Evolutionary conservation across 495 filamentous ascomycete genomes (phyloP).

Genomic region (Aspergillus cavernicola): DNA sequence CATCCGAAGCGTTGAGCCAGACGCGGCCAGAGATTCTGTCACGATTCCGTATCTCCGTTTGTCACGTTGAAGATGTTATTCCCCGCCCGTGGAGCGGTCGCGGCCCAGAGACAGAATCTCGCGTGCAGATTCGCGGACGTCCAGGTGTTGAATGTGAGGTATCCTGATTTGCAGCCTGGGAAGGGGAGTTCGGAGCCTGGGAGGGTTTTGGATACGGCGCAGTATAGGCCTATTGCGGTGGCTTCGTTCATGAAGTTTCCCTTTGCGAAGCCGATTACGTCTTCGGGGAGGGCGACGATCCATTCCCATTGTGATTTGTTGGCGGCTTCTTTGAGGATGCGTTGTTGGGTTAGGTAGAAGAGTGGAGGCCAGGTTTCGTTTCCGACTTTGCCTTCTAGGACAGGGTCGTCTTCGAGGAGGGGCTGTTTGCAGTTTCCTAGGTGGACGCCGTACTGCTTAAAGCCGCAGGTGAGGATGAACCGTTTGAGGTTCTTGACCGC

Average conservation of each 20-base stretch:
- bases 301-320: constrained; percentile 32
- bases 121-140: constrained; percentile 49
- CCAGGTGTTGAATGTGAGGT: constrained; percentile 49
- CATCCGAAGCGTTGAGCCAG: constrained; percentile 44
- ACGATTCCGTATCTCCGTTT: constrained; percentile 52
- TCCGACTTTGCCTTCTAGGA: constrained; percentile 23
- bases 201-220: constrained; percentile 45
- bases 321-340: constrained; percentile 31
- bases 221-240: constrained; percentile 47
- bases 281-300: constrained; percentile 52
- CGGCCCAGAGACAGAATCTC: constrained; percentile 52
- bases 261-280: constrained; percentile 42
- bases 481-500: constrained; percentile 41
- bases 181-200: constrained; percentile 41
- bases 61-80: constrained; percentile 56
- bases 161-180: constrained; percentile 46
- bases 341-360: constrained; percentile 43
- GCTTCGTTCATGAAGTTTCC: constrained; percentile 58
- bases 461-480: constrained; percentile 50
- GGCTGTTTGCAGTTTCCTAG: constrained; percentile 43
- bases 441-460: constrained; percentile 57
- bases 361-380: constrained; percentile 27
- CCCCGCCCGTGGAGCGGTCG: constrained; percentile 34
- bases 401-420: constrained; percentile 45
- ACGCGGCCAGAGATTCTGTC: constrained; percentile 55